Conservation (phyloP, 2,329 filamentous ascomycete genomes). For the Ascochyta lentis region DNA sequence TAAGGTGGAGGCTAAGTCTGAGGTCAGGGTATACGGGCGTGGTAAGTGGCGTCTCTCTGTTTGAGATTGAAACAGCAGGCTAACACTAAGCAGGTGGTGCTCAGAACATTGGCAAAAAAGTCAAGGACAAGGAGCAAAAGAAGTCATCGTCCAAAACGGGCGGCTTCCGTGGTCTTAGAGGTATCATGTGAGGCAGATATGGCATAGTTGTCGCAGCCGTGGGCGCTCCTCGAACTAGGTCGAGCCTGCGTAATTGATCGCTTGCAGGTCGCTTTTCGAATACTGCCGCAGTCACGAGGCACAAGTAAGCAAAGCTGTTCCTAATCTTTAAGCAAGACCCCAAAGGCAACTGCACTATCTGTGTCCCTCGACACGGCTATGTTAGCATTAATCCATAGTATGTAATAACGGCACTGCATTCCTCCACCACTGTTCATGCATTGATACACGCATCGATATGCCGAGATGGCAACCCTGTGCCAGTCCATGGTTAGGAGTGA, state of each 20-base stretch:
- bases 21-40: conserved; percentile 61
- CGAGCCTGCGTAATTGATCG: too few species aligned
- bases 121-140: conserved; percentile 55
- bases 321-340: background rate
- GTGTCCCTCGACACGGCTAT: background rate
- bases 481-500: too few species aligned
- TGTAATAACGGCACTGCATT: background rate
- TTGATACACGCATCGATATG: too few species aligned
- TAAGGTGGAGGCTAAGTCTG: conserved; percentile 57
- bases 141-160: conserved; percentile 54
- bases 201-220: background rate
- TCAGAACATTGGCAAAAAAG: conserved; percentile 62
- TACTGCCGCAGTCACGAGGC: background rate
- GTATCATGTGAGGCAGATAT: conserved; percentile 39
- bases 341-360: background rate
- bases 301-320: background rate
- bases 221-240: background rate
- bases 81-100: conserved; percentile 53
- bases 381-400: background rate
- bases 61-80: conserved; percentile 35
- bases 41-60: conserved; percentile 51
- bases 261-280: background rate
- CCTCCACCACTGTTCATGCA: too few species aligned
- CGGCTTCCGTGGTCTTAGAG: conserved; percentile 50
- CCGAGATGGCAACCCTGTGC: too few species aligned